A percentile compares a stretch with the other conserved stretches of the same genome.
phyloP scores from a whole-genome alignment of 495 filamentous ascomycete genomes.

The Xylaria telfairii region DNA sequence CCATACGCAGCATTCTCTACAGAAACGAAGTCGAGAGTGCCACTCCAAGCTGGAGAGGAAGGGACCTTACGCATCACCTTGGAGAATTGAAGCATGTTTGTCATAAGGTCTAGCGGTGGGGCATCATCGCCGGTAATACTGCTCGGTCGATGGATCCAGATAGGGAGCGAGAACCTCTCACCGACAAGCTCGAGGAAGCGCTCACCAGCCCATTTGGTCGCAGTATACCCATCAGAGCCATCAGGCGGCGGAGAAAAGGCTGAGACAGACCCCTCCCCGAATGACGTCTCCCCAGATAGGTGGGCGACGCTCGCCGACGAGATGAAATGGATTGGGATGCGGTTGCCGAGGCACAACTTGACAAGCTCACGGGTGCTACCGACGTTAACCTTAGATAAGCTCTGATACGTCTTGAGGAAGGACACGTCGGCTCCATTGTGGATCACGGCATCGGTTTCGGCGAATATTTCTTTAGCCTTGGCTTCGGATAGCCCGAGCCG shows the following conservation, averaged over 20 bases:
- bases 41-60: no score
- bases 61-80: no score
- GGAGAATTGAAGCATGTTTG: background rate
- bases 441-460: conserved; percentile 49
- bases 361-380: no score
- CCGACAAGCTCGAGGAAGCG: conserved; percentile 45
- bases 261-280: no score
- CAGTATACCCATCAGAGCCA: conserved; percentile 56
- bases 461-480: conserved; percentile 38
- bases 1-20: background rate
- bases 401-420: conserved; percentile 60
- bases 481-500: conserved; percentile 46
- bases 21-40: background rate
- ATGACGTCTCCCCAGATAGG: no score
- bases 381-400: no score
- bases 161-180: background rate
- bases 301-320: conserved; percentile 47
- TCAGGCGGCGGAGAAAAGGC: no score
- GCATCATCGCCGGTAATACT: no score
- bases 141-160: background rate
- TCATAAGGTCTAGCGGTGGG: background rate
- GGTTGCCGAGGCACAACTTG: no score
- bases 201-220: conserved; percentile 61
- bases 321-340: conserved; percentile 58
- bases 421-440: conserved; percentile 62